A percentile compares a stretch with the other conserved stretches of the same genome.
Conservation (phyloP, 108 stramenopile genomes). For the Nannochloropsis oceanica region DNA sequence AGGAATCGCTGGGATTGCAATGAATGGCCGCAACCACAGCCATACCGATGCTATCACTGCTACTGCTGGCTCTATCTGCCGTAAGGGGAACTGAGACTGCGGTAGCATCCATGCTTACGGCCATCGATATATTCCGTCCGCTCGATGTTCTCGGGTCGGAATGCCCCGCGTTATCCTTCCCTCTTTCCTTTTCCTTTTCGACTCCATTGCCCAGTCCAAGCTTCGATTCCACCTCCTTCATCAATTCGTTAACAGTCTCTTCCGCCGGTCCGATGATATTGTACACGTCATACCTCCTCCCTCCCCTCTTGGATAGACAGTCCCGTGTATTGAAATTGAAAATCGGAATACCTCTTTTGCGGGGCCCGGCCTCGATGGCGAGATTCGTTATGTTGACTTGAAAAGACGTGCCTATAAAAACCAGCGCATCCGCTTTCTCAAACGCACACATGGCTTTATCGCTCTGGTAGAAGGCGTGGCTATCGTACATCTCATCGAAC, state of each 20-base stretch:
- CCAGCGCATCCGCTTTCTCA: constrained; percentile 10
- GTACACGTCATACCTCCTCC: background rate
- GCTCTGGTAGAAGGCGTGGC: constrained; percentile 23
- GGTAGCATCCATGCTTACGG: too few species aligned
- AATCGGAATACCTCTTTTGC: constrained; percentile 8
- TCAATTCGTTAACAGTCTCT: constrained; percentile 6
- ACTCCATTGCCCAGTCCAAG: background rate
- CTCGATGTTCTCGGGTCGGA: background rate
- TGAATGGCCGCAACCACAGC: background rate
- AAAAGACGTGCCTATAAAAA: constrained; percentile 27
- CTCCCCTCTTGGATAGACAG: background rate
- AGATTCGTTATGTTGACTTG: constrained; percentile 15
- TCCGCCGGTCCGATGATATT: constrained; percentile 14
- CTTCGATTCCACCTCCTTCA: background rate
- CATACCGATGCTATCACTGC: background rate
- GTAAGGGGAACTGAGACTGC: too few species aligned
- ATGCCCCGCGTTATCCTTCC: background rate
- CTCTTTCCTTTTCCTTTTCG: background rate
- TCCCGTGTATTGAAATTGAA: constrained; percentile 20
- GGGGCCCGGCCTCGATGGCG: constrained; percentile 3
- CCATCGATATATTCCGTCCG: too few species aligned
- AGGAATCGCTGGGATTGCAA: background rate
- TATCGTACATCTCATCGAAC: constrained; percentile 28
- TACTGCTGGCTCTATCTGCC: background rate
- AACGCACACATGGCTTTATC: background rate